phyloP scores from a whole-genome alignment of 441 rosid genomes.

The Croton laevigatus region DNA sequence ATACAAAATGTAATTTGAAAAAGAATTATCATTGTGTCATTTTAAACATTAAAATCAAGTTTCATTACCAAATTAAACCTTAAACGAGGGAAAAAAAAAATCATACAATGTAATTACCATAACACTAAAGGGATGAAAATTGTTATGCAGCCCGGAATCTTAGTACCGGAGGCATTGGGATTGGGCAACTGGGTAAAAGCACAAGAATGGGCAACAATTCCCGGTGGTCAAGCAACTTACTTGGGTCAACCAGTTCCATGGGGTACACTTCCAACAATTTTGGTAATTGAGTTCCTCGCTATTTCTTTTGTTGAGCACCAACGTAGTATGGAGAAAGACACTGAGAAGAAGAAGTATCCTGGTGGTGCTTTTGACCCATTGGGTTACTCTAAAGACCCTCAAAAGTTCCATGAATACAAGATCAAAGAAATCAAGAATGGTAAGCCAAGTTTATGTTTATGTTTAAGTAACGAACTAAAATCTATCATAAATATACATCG shows the following conservation, averaged over 20 bases:
- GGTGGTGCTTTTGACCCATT: constrained; percentile 99
- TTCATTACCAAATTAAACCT: too few relatives aligned
- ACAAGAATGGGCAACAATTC: constrained; percentile 94
- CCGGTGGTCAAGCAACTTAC: constrained; percentile 97
- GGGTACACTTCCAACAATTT: constrained; percentile 89
- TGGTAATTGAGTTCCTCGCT: constrained; percentile 81
- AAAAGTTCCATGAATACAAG: constrained; percentile 83
- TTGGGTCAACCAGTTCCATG: constrained; percentile 95
- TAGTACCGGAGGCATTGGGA: constrained; percentile 92
- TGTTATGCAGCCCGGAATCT: constrained; percentile 71
- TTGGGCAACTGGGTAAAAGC: constrained; percentile 98
- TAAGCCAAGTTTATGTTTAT: constrained; percentile 15
- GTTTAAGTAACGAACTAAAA: too few relatives aligned
- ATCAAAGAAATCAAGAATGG: constrained; percentile 78
- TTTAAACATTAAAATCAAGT: too few relatives aligned
- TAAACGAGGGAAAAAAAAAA: too few relatives aligned
- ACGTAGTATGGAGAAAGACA: constrained; percentile 98
- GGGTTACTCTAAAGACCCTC: constrained; percentile 95
- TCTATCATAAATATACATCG: too few relatives aligned
- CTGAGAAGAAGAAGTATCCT: constrained; percentile 94
- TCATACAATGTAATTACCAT: not conserved
- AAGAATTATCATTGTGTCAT: too few relatives aligned
- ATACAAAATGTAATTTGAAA: too few relatives aligned
- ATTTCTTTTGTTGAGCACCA: constrained; percentile 96
- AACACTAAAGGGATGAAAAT: not conserved